Conservation (phyloP, 108 stramenopile genomes). For the Pelagomonas calceolata region DNA sequence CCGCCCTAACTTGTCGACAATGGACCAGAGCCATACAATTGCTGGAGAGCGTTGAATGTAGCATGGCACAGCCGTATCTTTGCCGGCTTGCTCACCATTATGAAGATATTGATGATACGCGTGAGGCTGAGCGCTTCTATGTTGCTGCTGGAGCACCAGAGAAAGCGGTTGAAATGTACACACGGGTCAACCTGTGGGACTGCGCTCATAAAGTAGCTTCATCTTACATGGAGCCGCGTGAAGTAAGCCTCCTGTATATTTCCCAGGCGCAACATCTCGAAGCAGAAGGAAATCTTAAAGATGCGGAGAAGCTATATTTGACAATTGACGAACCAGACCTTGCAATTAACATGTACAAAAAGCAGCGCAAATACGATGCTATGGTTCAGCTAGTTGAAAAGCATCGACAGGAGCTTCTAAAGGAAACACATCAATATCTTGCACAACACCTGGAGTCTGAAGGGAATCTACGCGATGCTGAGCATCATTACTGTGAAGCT, state of each 20-base stretch:
- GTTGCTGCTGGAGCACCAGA: conserved; percentile 24
- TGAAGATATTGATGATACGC: conserved; percentile 21
- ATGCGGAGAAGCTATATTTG: conserved; percentile 46
- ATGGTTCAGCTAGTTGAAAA: conserved; percentile 43
- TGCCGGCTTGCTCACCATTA: conserved; percentile 38
- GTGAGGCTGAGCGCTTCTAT: conserved; percentile 40
- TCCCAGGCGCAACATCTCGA: conserved; percentile 38
- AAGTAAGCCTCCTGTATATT: conserved; percentile 43
- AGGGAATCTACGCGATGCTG: conserved; percentile 32
- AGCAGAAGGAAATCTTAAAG: conserved; percentile 21
- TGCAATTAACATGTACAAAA: conserved; percentile 54
- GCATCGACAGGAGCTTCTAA: conserved; percentile 36
- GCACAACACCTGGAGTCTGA: conserved; percentile 48
- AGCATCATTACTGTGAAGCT: conserved; percentile 49
- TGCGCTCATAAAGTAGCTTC: conserved; percentile 41
- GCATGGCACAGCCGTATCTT: conserved; percentile 35
- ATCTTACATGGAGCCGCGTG: conserved; percentile 33
- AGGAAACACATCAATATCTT: conserved; percentile 45
- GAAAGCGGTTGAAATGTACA: conserved; percentile 53
- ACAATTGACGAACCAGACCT: conserved; percentile 35
- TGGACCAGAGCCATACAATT: conserved; percentile 42
- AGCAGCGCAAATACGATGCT: conserved; percentile 34
- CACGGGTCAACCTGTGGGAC: conserved; percentile 40
- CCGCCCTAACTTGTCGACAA: conserved; percentile 41
- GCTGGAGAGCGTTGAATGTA: conserved; percentile 40